Evolutionary conservation across 2,329 filamentous ascomycete genomes (phyloP).

Genomic region (Aspergillus cejpii): DNA sequence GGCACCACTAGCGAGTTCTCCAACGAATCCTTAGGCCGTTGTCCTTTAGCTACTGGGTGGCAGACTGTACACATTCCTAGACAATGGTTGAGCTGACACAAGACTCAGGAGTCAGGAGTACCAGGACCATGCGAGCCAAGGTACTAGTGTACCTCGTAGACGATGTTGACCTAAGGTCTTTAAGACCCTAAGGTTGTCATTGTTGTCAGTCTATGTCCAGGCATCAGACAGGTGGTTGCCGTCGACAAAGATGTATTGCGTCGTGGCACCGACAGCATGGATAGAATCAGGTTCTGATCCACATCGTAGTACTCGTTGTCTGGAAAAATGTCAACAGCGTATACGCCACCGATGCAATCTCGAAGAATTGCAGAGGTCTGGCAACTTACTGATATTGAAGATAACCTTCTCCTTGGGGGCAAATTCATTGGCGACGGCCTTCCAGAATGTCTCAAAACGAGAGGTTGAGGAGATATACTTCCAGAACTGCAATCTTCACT

Average conservation of each 20-base stretch:
- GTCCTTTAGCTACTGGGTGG: constrained; percentile 49
- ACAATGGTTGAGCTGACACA: constrained; percentile 52
- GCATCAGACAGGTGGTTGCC: constrained; percentile 46
- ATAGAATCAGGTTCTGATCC: constrained; percentile 55
- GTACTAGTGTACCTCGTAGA: constrained; percentile 60
- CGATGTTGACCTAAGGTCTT: constrained; percentile 48
- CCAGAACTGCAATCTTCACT: constrained; percentile 9
- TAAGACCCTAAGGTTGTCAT: constrained; percentile 42
- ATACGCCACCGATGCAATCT: background rate
- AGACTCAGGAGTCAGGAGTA: constrained; percentile 40
- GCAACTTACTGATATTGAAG: constrained; percentile 51
- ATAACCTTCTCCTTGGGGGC: constrained; percentile 51
- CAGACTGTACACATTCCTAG: constrained; percentile 44
- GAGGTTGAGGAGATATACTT: constrained; percentile 35
- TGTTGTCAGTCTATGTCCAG: constrained; percentile 45
- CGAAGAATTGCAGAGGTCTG: background rate
- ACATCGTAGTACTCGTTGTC: constrained; percentile 61
- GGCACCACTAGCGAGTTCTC: constrained; percentile 47
- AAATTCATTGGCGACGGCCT: constrained; percentile 50
- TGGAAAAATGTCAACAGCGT: constrained; percentile 14
- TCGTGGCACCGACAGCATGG: constrained; percentile 51
- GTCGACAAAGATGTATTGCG: constrained; percentile 54
- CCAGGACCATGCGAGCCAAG: constrained; percentile 52
- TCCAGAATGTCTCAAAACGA: constrained; percentile 54
- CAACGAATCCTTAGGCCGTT: constrained; percentile 51